Base-by-base conservation (phyloP, 371 early-diverging fungal genomes). In the Actinomortierella wolfii region DNA sequence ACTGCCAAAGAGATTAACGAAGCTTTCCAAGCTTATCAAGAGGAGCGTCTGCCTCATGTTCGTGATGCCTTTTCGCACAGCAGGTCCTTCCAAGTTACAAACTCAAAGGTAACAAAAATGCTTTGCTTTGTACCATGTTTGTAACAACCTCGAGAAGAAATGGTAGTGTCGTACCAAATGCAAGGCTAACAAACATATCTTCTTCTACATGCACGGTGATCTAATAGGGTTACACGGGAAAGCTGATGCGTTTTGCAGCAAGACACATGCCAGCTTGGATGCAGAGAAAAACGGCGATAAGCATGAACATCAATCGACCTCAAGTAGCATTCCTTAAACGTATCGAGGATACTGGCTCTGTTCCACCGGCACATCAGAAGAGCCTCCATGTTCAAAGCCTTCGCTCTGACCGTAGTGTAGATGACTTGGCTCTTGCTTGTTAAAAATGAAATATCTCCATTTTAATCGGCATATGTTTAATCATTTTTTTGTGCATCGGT, bases 221-320 rank as follows among this genome's bases (percentile, higher is more conserved):
- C 26, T 24, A 25, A 18, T 54, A 54, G 55, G 45, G 45, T 3
- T 44, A 15, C 17, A 8, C 45, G 55, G 55, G 45, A 2, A 44
- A 54, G 28, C 7, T 44, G 42, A 44, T 54, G 25, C 55, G 55
- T n/a, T 54, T 44, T 26, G 44, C 28, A 17, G 55, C 55, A 29
- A 54, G 28, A 29, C 45, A 54, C 28, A 44, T 54, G 55, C 55
- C 55, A 28, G 23, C 55, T 26, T 54, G 55, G 55, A 44, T 54
- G 45, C 44, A 44, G 45, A 43, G 55, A 0, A 54, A 29, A 24
- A 28, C 45, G 45, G 29, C 28, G 15, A 44, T 54, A 14, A 54
- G 45, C 45, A 44, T 44, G 44, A 44, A 44, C 28, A 24, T 44
- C 44, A 54, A 54, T 54, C 44, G 55, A 26, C 55, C 55, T 44